Base-by-base conservation (phyloP, 495 filamentous ascomycete species). In the Clavariopsis aquatica region DNA sequence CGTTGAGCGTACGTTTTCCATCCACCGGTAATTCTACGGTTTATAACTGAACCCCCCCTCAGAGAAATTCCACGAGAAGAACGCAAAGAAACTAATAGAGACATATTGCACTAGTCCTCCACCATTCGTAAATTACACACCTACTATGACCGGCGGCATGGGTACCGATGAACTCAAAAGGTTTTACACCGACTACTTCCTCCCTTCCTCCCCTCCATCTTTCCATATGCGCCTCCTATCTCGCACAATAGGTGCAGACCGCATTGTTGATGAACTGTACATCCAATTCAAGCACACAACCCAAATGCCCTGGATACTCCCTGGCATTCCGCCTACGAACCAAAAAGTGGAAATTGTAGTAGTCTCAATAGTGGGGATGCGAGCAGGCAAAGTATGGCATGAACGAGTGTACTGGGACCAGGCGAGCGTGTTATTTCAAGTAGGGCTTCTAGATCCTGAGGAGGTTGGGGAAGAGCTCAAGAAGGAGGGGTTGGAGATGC, bases 381-480 rank as follows among this genome's bases (percentile, higher is more conserved):
- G 90, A 15, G 90, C 83, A 1, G 88, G 88, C 4, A 84, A 84
- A 52, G 77, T 96, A 3, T 92, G 86, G 71, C 86, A 89, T 55
- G 92, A 96, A 74, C 88, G 93, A 68, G 86, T 93, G 19, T 87
- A 89, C 66, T 96, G 91, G 64, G 92, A 96, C 70, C 91, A 96
- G 72, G 90, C 88, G 0, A 87, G 84, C 17, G 87, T 93, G 1
- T 75, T 96, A 0, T 81, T 87, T 20, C 92, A 96, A 74, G 75
- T 91, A 0, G 91, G 91, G 0, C 71, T 95, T 49, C 71, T 96
- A 38, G 84, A 91, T 80, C 87, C 70, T 66, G 88, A 79, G 74
- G 73, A 83, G 12, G 75, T 85, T 8, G 79, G 82, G 0, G 64
- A 72, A 49, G 58, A 71, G 24, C 73, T 71, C 46, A 75, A 76